phyloP scores from a whole-genome alignment of 202 grass and related monocot species.

The Carex sylvatica region DNA sequence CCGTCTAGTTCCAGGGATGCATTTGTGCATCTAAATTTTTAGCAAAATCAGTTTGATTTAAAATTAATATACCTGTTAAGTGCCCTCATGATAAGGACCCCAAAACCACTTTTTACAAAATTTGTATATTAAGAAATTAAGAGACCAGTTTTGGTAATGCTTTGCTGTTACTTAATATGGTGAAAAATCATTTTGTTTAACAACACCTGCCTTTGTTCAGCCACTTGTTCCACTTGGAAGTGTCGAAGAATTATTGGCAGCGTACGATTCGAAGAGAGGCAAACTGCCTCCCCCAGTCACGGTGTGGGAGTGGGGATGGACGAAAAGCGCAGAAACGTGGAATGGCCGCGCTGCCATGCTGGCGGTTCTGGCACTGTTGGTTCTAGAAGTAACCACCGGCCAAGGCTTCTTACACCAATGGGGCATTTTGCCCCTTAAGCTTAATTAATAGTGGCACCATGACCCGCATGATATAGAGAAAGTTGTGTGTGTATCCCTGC shows the following conservation, averaged over 20 bases:
- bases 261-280: slow-evolving; percentile 74
- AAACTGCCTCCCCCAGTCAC: slow-evolving; percentile 78
- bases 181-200: neutral
- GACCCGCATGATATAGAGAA: neutral
- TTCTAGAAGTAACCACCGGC: slow-evolving; percentile 91
- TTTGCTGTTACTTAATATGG: neutral
- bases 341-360: slow-evolving; percentile 93
- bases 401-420: slow-evolving; percentile 95
- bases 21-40: neutral
- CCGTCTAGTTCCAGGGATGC: neutral
- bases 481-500: neutral
- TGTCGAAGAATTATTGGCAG: slow-evolving; percentile 84
- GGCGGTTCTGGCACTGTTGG: slow-evolving; percentile 66
- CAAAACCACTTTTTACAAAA: neutral
- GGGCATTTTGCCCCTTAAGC: slow-evolving; percentile 57
- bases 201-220: slow-evolving; percentile 39
- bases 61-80: neutral
- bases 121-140: neutral
- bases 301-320: slow-evolving; percentile 99
- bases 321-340: slow-evolving; percentile 94
- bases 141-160: neutral
- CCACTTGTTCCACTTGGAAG: slow-evolving; percentile 91
- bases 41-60: slow-evolving; percentile 4
- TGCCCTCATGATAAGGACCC: neutral
- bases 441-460: slow-evolving; percentile 15